phyloP scores from a whole-genome alignment of 108 stramenopile genomes.

The Nitzschia inconspicua region DNA sequence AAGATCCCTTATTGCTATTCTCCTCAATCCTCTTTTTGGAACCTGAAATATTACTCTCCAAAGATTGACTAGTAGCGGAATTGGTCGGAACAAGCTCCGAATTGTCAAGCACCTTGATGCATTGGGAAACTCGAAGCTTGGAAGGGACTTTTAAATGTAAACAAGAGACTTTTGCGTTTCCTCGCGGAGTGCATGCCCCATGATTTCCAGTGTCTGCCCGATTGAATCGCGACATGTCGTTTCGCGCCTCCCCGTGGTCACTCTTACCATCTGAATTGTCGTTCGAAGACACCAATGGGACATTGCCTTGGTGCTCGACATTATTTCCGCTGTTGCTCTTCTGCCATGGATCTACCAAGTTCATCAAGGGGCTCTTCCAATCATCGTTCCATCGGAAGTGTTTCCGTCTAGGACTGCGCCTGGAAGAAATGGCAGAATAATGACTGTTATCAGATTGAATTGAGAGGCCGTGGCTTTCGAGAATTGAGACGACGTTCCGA shows the following conservation, averaged over 20 bases:
- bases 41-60: too few species aligned
- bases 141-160: background rate
- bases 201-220: background rate
- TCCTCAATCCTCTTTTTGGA: too few species aligned
- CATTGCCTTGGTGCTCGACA: too few species aligned
- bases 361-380: background rate
- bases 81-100: too few species aligned
- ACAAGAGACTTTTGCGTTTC: background rate
- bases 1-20: too few species aligned
- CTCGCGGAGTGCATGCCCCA: background rate
- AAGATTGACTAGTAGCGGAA: too few species aligned
- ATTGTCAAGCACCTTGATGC: too few species aligned
- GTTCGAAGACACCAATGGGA: background rate
- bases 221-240: background rate
- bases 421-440: background rate
- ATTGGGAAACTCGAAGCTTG: too few species aligned
- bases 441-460: background rate
- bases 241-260: background rate
- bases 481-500: background rate
- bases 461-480: background rate
- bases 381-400: background rate
- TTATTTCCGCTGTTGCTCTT: background rate
- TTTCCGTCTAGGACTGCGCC: background rate
- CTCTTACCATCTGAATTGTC: background rate
- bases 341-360: background rate